These are phyloP conservation scores for Hymenoscyphus occultus DNA, from an alignment of 2,329 filamentous ascomycete species.

Conservation along the genomic window DNA sequence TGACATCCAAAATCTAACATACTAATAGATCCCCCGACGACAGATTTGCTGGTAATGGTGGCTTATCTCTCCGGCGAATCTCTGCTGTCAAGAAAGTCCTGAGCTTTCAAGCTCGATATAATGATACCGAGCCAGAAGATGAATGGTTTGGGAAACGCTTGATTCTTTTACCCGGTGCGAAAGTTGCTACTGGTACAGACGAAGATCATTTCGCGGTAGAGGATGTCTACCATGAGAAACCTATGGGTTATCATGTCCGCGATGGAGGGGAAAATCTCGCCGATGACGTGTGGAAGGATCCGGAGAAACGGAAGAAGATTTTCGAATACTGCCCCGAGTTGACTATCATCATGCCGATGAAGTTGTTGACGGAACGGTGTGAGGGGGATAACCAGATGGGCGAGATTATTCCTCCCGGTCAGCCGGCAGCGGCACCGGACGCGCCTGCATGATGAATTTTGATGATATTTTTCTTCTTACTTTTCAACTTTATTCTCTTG, in stretches of 20 bases:
- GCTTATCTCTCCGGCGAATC: slow-evolving; percentile 52
- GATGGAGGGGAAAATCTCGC: slow-evolving; percentile 43
- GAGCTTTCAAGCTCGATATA: slow-evolving; percentile 48
- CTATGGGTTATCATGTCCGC: slow-evolving; percentile 54
- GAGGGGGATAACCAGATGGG: slow-evolving; percentile 31
- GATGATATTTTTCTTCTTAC: too few relatives aligned
- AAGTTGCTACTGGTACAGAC: slow-evolving; percentile 41
- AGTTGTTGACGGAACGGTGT: slow-evolving; percentile 49
- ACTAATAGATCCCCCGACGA: slow-evolving; percentile 40
- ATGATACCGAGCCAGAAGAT: slow-evolving; percentile 51
- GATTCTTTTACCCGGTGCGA: slow-evolving; percentile 46
- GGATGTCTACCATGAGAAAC: slow-evolving; percentile 46
- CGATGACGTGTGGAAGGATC: slow-evolving; percentile 47
- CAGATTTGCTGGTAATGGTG: slow-evolving; percentile 51
- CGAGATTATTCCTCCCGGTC: slow-evolving; percentile 17
- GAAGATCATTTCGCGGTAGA: slow-evolving; percentile 49
- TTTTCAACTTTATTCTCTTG: too few relatives aligned
- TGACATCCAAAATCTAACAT: not conserved
- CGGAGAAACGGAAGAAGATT: slow-evolving; percentile 44
- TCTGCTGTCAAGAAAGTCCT: slow-evolving; percentile 50
- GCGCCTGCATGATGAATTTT: too few relatives aligned
- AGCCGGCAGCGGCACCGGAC: not conserved
- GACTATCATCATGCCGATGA: slow-evolving; percentile 55
- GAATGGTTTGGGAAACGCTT: slow-evolving; percentile 54
- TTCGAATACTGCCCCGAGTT: slow-evolving; percentile 57